Evolutionary conservation across 176 grass and related monocot genomes (phyloP).

Genomic region (Zizania latifolia): DNA sequence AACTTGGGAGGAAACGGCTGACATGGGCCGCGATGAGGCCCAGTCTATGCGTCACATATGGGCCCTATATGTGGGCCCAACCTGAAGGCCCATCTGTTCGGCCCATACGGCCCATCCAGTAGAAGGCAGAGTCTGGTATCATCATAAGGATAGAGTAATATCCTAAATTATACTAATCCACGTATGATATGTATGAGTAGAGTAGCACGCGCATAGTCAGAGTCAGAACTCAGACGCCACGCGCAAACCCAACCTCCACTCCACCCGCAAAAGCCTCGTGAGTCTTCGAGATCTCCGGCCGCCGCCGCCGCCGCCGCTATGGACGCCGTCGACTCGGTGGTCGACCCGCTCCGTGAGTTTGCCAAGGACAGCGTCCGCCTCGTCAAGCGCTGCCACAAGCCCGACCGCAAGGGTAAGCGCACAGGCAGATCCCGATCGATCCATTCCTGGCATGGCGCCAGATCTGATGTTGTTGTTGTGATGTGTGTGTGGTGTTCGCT

Average conservation of each 20-base stretch:
- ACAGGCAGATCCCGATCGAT: neutral
- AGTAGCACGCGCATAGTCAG: no score
- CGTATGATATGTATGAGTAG: neutral
- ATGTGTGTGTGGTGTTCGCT: neutral
- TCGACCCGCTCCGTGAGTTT: conserved; percentile 88
- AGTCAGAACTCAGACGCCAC: neutral
- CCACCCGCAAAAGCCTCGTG: neutral
- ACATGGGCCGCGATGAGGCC: neutral
- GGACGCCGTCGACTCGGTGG: conserved; percentile 93
- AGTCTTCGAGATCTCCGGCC: conserved; percentile 24
- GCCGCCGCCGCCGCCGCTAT: conserved; percentile 30
- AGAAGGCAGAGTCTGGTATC: no score
- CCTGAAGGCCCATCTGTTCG: no score
- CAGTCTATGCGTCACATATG: no score
- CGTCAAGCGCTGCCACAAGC: conserved; percentile 99
- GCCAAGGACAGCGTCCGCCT: conserved; percentile 97
- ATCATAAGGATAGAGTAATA: no score
- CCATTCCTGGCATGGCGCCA: neutral
- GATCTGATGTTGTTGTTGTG: neutral
- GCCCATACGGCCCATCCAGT: no score
- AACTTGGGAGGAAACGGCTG: no score
- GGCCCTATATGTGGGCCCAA: no score
- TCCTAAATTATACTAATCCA: no score
- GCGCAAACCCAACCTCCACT: neutral
- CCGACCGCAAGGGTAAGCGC: conserved; percentile 73